Percentiles rank a stretch among this genome's conserved stretches.
phyloP scores from a whole-genome alignment of 345 rosid genomes.

The Chamaenerion angustifolium region DNA sequence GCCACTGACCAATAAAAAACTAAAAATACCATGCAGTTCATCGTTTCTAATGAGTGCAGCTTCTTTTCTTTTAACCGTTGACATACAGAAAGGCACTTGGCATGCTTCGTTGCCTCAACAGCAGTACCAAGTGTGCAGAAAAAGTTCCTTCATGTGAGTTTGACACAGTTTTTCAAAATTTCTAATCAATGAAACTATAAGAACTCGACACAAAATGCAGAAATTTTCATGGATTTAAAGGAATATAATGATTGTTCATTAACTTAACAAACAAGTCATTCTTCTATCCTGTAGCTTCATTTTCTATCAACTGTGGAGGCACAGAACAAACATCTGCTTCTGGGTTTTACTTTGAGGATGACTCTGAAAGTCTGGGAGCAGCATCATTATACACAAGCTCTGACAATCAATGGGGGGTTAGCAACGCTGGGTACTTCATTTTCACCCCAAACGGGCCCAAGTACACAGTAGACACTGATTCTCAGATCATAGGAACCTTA shows the following conservation, averaged over 20 bases:
- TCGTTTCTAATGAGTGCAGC: neutral
- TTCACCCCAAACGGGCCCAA: constrained; percentile 26
- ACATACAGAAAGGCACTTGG: constrained; percentile 23
- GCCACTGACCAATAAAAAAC: neutral
- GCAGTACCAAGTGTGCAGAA: constrained; percentile 22
- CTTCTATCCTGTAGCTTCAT: constrained; percentile 25
- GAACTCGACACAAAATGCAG: too few species aligned
- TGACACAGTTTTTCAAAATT: neutral
- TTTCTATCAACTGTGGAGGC: constrained; percentile 47
- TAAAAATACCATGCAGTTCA: too few species aligned
- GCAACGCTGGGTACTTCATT: constrained; percentile 31
- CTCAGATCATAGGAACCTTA: constrained; percentile 32
- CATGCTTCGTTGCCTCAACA: constrained; percentile 32
- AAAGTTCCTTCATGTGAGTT: constrained; percentile 29
- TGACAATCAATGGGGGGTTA: constrained; percentile 29
- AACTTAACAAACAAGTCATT: neutral
- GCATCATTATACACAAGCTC: constrained; percentile 30
- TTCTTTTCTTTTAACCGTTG: constrained; percentile 1
- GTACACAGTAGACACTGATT: constrained; percentile 21
- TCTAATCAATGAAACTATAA: too few species aligned
- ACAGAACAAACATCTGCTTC: constrained; percentile 27
- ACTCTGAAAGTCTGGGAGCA: constrained; percentile 23
- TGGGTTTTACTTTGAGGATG: constrained; percentile 24
- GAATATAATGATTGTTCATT: neutral
- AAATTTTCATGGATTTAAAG: neutral